Evolutionary conservation across 108 stramenopile species (phyloP), one percentile per base, ranked within the genome.

Genomic region (Fistulifera pelliculosa): DNA sequence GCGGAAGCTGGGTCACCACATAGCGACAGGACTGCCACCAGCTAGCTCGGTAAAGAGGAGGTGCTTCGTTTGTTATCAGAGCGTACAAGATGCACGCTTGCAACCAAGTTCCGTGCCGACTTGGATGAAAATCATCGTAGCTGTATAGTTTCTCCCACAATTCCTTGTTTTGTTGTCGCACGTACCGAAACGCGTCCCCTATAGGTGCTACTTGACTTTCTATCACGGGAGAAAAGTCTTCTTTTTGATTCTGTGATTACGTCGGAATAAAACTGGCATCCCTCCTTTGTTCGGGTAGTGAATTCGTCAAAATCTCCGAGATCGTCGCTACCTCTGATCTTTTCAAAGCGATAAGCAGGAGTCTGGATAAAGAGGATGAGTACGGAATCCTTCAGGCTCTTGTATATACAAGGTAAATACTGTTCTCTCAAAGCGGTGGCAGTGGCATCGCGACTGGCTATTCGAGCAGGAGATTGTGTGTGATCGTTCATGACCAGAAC

Each of bases 401-500:
- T 35, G 31, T 35, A 35, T 35, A 35, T 35, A 8, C 31, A 35
- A n/a, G 85, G 80, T 23, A 62, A 17, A 39, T 86, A 90, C 0
- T 67, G 38, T 27, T 61, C 35, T 14, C 64, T 16, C 22, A 90
- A 62, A 14, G 45, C 55, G 1, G 52, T 48, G 16, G 58, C 39
- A 12, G 80, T 47, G 58, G 63, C 58, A 25, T 68, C 35, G 18
- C 79, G 70, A 8, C 54, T 61, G 0, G 27, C 54, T 8, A 26
- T 10, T 40, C 83, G 72, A 10, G 73, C 82, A 1, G 84, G 81
- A 13, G 67, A 65, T 60, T 90, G 80, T 1, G 81, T 85, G 48
- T 84, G 66, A 59, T 90, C 88, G 48, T 90, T 90, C 55, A 90
- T 64, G 10, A 90, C 57, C 0, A 86, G 59, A 59, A 74, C 77